These are phyloP conservation scores for Aspergillus campestris DNA, from an alignment of 495 filamentous ascomycete genomes.

Conservation along the genomic window DNA sequence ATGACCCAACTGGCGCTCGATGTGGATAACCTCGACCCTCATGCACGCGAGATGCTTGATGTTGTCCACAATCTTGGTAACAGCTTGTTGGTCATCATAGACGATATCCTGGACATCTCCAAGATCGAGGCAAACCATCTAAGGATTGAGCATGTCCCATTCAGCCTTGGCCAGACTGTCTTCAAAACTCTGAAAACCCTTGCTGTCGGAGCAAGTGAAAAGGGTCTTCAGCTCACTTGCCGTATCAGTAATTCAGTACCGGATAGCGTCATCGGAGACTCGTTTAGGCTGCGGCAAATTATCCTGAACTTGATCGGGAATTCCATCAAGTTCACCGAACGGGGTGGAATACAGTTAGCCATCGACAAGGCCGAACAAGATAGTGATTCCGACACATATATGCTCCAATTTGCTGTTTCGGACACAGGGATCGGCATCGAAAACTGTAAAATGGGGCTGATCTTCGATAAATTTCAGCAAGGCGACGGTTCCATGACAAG, in stretches of 20 bases:
- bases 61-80: conserved; percentile 82
- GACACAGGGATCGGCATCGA: conserved; percentile 81
- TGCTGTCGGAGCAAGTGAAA: conserved; percentile 78
- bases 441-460: conserved; percentile 56
- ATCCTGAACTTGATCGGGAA: conserved; percentile 76
- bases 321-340: conserved; percentile 74
- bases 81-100: conserved; percentile 70
- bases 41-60: conserved; percentile 78
- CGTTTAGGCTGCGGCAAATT: conserved; percentile 68
- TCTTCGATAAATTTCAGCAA: conserved; percentile 80
- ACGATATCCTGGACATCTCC: conserved; percentile 78
- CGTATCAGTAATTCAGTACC: conserved; percentile 37
- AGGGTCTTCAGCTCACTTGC: conserved; percentile 45
- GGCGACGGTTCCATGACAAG: conserved; percentile 69
- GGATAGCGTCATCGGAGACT: conserved; percentile 47
- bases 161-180: conserved; percentile 37
- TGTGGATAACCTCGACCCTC: conserved; percentile 63
- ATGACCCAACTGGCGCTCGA: conserved; percentile 49
- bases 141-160: conserved; percentile 62
- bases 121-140: conserved; percentile 74
- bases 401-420: conserved; percentile 48
- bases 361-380: conserved; percentile 44
- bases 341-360: conserved; percentile 54
- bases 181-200: conserved; percentile 48
- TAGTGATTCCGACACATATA: conserved; percentile 29